Conservation (phyloP, 2,329 filamentous ascomycete species). For the Scytalidium sp. region DNA sequence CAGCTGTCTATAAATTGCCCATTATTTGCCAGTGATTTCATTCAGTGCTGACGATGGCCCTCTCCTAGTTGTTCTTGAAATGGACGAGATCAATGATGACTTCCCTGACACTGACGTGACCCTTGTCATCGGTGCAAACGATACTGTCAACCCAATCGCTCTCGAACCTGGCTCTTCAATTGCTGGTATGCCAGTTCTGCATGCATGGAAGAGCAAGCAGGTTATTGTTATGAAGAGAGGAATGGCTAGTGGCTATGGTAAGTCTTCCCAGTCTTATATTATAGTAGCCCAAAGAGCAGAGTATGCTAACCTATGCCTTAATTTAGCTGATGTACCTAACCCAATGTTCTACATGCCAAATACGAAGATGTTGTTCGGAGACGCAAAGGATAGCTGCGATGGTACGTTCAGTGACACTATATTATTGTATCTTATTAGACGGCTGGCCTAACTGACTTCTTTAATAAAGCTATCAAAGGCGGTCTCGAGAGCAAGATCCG, state of each 20-base stretch:
- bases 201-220: conserved; percentile 92
- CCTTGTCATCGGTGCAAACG: conserved; percentile 87
- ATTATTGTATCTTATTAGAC: neutral
- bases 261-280: conserved; percentile 26
- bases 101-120: conserved; percentile 83
- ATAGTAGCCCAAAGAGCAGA: neutral
- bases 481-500: conserved; percentile 17
- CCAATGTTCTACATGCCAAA: conserved; percentile 92
- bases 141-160: conserved; percentile 89
- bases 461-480: conserved; percentile 15
- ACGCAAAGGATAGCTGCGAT: conserved; percentile 81
- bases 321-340: conserved; percentile 78
- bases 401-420: conserved; percentile 44
- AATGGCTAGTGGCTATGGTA: conserved; percentile 83
- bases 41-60: conserved; percentile 18
- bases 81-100: conserved; percentile 96
- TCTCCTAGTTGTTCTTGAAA: conserved; percentile 69
- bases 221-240: conserved; percentile 92
- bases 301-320: neutral
- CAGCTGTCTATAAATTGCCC: neutral
- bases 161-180: conserved; percentile 80
- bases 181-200: conserved; percentile 87
- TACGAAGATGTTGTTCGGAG: conserved; percentile 88
- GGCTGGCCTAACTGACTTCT: neutral
- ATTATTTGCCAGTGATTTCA: neutral